Percentiles rank a stretch among this genome's conserved stretches.
phyloP scores from a whole-genome alignment of 306 rosid genomes.

The Cucumis cinereus region DNA sequence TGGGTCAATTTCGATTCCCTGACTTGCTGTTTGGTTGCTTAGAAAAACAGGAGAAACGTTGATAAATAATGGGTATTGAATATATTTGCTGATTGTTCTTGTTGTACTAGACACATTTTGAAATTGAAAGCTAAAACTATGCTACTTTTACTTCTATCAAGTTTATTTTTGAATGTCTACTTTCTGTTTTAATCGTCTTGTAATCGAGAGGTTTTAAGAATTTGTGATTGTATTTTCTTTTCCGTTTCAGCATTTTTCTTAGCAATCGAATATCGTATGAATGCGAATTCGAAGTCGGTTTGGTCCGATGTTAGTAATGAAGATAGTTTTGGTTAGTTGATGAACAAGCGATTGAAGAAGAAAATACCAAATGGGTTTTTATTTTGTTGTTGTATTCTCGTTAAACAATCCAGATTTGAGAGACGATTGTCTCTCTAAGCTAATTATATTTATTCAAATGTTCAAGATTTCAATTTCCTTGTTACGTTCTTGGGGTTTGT shows the following conservation, averaged over 20 bases:
- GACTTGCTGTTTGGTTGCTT: conserved; percentile 35
- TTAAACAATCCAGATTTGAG: background rate
- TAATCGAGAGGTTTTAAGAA: conserved; percentile 3
- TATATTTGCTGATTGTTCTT: conserved; percentile 8
- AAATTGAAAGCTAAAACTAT: conserved; percentile 17
- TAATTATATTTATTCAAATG: background rate
- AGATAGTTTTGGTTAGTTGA: conserved; percentile 15
- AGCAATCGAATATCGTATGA: conserved; percentile 21
- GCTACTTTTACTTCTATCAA: conserved; percentile 24
- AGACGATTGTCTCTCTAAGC: background rate
- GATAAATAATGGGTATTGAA: background rate
- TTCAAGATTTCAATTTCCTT: background rate
- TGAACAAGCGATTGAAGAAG: background rate
- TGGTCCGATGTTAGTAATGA: conserved; percentile 8
- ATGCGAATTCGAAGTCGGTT: background rate
- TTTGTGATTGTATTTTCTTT: conserved; percentile 12
- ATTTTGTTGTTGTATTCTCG: background rate
- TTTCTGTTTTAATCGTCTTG: conserved; percentile 5
- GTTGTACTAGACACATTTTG: conserved; percentile 13
- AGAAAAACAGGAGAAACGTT: conserved; percentile 29
- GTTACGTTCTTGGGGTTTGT: background rate
- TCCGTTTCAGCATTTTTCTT: conserved; percentile 24
- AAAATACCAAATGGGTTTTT: background rate
- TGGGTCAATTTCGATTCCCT: conserved; percentile 19
- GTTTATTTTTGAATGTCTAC: conserved; percentile 39